A percentile compares a stretch with the other conserved stretches of the same genome.
phyloP scores from a whole-genome alignment of 179 eudicot genomes.

The Beta corolliflora region DNA sequence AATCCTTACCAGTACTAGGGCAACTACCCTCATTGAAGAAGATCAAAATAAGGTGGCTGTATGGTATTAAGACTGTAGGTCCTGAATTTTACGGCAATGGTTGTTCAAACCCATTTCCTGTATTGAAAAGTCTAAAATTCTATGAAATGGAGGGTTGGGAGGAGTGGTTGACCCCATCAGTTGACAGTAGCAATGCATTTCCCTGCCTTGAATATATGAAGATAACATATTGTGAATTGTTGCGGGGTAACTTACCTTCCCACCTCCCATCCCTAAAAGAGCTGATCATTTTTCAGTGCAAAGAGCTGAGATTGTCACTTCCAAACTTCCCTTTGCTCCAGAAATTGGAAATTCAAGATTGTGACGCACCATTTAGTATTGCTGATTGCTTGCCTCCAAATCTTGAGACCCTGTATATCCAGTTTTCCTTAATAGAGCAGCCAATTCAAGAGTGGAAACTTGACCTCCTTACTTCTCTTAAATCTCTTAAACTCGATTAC shows the following conservation, averaged over 20 bases:
- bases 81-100: constrained; percentile 12
- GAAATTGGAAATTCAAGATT: background rate
- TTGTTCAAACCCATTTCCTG: constrained; percentile 8
- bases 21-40: constrained; percentile 8
- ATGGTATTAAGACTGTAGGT: constrained; percentile 4
- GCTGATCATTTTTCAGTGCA: background rate
- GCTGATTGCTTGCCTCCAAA: background rate
- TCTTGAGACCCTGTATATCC: background rate
- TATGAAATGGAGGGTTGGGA: background rate
- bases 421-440: background rate
- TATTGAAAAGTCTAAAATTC: background rate
- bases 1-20: constrained; percentile 3
- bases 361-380: background rate
- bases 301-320: background rate
- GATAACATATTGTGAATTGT: background rate
- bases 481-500: background rate
- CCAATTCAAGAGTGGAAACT: background rate
- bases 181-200: background rate
- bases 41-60: background rate
- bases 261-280: background rate
- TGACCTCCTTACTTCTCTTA: background rate
- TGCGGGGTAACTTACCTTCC: background rate
- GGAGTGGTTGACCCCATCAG: background rate
- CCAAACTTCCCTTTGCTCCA: background rate
- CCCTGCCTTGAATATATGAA: constrained; percentile 1